A percentile compares a stretch with the other conserved stretches of the same genome.
phyloP scores from a whole-genome alignment of 164 flowering plant genomes.

The Stephania japonica region DNA sequence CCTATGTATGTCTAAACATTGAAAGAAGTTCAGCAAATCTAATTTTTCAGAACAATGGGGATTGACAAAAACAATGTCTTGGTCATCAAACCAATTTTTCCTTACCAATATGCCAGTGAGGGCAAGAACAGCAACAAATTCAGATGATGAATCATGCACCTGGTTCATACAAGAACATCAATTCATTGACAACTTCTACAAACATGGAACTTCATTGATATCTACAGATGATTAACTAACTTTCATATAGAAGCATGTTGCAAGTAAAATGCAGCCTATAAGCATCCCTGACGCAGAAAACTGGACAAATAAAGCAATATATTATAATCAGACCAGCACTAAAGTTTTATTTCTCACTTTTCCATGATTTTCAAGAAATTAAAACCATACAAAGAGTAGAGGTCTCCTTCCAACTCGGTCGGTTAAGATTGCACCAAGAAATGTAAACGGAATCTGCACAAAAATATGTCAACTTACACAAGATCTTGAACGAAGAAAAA shows the following conservation, averaged over 20 bases:
- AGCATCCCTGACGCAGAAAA: conserved; percentile 65
- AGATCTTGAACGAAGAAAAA: not conserved
- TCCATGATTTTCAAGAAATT: not conserved
- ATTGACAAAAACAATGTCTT: not conserved
- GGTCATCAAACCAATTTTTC: not conserved
- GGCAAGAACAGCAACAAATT: conserved; percentile 47
- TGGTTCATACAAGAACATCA: conserved; percentile 23
- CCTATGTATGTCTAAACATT: conserved; percentile 52
- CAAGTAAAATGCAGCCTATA: conserved; percentile 50
- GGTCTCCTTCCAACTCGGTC: conserved; percentile 88
- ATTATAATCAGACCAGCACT: not conserved
- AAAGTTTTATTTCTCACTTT: too few species aligned
- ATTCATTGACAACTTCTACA: not conserved
- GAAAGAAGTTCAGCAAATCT: not conserved
- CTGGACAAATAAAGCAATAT: too few species aligned
- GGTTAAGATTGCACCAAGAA: conserved; percentile 45
- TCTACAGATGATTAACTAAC: conserved; percentile 22
- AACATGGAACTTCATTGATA: too few species aligned
- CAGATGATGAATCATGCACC: conserved; percentile 38
- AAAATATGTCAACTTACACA: not conserved
- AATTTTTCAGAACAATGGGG: not conserved
- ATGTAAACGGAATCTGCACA: conserved; percentile 64
- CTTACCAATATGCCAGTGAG: conserved; percentile 74
- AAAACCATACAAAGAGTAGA: conserved; percentile 54
- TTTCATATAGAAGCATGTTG: conserved; percentile 62